phyloP scores from a whole-genome alignment of 331 rosid species.

The Dryas integrifolia region DNA sequence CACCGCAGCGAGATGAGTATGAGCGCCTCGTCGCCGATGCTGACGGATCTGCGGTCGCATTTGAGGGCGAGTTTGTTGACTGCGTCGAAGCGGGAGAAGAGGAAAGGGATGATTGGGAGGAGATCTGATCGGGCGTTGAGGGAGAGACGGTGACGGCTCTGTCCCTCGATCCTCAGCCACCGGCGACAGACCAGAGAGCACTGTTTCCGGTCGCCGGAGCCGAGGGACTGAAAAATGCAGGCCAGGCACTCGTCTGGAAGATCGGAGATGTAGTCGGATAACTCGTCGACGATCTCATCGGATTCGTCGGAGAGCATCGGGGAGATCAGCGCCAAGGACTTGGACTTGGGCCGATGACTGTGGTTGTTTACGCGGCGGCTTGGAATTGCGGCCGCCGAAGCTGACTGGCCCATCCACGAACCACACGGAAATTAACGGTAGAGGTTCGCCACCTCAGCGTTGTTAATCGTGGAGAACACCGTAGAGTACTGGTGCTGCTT shows the following conservation, averaged over 20 bases:
- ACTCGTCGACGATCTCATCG: constrained; percentile 8
- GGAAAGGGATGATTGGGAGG: constrained; percentile 40
- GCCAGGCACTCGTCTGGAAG: constrained; percentile 92
- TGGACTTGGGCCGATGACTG: constrained; percentile 44
- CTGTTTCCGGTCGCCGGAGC: constrained; percentile 69
- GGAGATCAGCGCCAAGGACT: constrained; percentile 53
- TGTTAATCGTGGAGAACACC: constrained; percentile 15
- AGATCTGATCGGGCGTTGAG: constrained; percentile 70
- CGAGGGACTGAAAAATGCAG: constrained; percentile 63
- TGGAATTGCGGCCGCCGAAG: constrained; percentile 57
- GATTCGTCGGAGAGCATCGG: constrained; percentile 40
- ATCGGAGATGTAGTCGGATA: constrained; percentile 60
- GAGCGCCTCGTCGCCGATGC: constrained; percentile 74
- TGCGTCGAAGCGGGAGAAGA: constrained; percentile 82
- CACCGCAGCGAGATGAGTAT: constrained; percentile 66
- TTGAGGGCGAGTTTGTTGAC: constrained; percentile 87
- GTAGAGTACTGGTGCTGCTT: not conserved
- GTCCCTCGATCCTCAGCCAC: constrained; percentile 85
- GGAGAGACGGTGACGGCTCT: constrained; percentile 86
- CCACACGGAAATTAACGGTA: constrained; percentile 19
- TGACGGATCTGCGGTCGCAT: constrained; percentile 82
- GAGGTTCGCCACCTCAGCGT: constrained; percentile 26
- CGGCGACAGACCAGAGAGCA: constrained; percentile 92
- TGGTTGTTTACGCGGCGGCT: constrained; percentile 51
- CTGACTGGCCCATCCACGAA: constrained; percentile 90